Percentiles rank a stretch among this genome's conserved stretches.
These are phyloP conservation scores for Tricholoma hemisulphureum DNA, from an alignment of 768 basidiomycete species.

Conservation along the genomic window DNA sequence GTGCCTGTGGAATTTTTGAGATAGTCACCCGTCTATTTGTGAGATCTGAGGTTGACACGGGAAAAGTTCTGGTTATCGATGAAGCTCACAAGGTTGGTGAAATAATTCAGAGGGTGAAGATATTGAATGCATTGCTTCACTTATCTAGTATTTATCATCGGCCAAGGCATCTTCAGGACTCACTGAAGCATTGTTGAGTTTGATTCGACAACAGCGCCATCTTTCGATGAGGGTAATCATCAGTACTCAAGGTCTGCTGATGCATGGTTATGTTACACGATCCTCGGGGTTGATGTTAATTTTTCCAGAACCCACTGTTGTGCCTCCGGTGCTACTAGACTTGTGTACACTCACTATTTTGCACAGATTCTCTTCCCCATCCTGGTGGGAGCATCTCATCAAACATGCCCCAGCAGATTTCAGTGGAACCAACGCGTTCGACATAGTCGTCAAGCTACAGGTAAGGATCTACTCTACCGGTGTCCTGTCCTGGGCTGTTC, in stretches of 20 bases:
- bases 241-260: constrained; percentile 62
- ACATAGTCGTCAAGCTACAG: constrained; percentile 62
- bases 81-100: constrained; percentile 68
- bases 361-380: constrained; percentile 72
- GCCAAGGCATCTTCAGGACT: constrained; percentile 48
- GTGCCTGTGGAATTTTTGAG: constrained; percentile 71
- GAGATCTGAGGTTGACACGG: constrained; percentile 55
- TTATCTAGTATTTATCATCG: constrained; percentile 56
- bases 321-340: constrained; percentile 66
- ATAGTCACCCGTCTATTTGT: constrained; percentile 66
- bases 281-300: constrained; percentile 1
- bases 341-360: constrained; percentile 64
- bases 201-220: constrained; percentile 71
- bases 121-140: not conserved
- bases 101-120: not conserved
- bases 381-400: constrained; percentile 71
- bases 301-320: constrained; percentile 63
- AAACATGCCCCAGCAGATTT: constrained; percentile 69
- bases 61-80: constrained; percentile 70
- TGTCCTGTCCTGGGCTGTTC: no score
- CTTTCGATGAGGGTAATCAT: constrained; percentile 71
- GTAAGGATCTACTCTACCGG: constrained; percentile 31
- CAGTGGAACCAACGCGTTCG: constrained; percentile 57
- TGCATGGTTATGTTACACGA: not conserved
- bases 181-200: constrained; percentile 53